Conservation (phyloP, 2,329 filamentous ascomycete genomes). For the Fusarium tanahbumbuense region DNA sequence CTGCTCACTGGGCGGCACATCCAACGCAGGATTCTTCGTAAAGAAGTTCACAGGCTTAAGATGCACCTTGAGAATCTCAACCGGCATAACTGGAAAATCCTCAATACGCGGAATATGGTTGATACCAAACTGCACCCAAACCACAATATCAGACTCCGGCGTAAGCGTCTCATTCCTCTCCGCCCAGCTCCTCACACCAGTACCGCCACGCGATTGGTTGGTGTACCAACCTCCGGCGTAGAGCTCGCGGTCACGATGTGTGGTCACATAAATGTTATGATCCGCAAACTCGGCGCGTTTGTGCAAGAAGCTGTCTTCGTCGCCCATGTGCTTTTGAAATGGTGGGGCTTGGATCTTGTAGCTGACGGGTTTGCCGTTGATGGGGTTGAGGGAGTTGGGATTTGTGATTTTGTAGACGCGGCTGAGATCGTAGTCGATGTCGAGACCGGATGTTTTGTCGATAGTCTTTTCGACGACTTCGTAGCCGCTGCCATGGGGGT, state of each 20-base stretch:
- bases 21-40: conserved; percentile 59
- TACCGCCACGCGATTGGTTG: conserved; percentile 57
- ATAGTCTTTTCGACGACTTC: conserved; percentile 62
- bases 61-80: conserved; percentile 35
- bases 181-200: conserved; percentile 53
- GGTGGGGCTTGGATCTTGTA: conserved; percentile 62
- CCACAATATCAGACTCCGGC: conserved; percentile 74
- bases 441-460: conserved; percentile 52
- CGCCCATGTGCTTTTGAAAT: conserved; percentile 61
- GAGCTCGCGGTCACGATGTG: conserved; percentile 61
- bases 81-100: conserved; percentile 62
- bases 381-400: conserved; percentile 39
- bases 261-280: conserved; percentile 63
- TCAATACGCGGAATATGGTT: conserved; percentile 63
- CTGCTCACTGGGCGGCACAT: conserved; percentile 52
- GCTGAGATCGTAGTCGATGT: conserved; percentile 63
- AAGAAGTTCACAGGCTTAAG: conserved; percentile 61
- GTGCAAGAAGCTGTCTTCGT: conserved; percentile 57
- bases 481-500: conserved; percentile 72
- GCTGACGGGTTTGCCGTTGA: conserved; percentile 57
- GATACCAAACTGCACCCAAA: conserved; percentile 63
- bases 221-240: conserved; percentile 65
- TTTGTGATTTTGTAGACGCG: conserved; percentile 63
- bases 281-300: conserved; percentile 59
- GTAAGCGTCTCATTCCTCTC: conserved; percentile 62